phyloP scores from a whole-genome alignment of 345 rosid genomes.

The Atalantia buxifolia region DNA sequence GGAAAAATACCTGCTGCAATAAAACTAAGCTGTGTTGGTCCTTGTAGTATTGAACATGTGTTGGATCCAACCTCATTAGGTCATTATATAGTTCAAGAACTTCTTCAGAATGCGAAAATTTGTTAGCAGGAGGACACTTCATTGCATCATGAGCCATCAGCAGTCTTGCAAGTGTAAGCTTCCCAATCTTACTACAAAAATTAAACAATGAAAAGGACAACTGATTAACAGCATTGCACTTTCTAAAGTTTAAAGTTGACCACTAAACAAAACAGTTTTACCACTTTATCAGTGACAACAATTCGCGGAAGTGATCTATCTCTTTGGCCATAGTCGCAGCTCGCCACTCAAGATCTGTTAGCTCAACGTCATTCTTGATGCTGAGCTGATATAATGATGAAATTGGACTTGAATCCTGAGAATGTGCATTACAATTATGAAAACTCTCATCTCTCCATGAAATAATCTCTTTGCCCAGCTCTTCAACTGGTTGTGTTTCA shows the following conservation, averaged over 20 bases:
- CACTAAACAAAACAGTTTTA: constrained; percentile 26
- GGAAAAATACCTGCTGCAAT: constrained; percentile 50
- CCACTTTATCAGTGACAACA: constrained; percentile 55
- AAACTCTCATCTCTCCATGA: constrained; percentile 64
- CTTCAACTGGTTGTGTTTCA: constrained; percentile 28
- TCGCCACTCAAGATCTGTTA: constrained; percentile 52
- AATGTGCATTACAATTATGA: constrained; percentile 30
- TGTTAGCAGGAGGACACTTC: constrained; percentile 23
- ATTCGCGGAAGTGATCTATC: constrained; percentile 49
- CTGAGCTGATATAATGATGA: constrained; percentile 30
- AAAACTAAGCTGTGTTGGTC: constrained; percentile 67
- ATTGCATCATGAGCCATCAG: constrained; percentile 63
- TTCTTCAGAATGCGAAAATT: constrained; percentile 49
- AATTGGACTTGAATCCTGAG: constrained; percentile 31
- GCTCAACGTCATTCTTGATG: constrained; percentile 27
- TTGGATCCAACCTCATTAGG: constrained; percentile 64
- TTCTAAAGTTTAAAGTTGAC: constrained; percentile 5
- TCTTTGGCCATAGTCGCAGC: constrained; percentile 46
- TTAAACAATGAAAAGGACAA: constrained; percentile 3
- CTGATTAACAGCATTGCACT: not conserved
- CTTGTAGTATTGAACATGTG: constrained; percentile 71
- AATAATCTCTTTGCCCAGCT: constrained; percentile 26
- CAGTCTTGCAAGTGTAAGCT: constrained; percentile 87
- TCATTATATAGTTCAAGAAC: constrained; percentile 61
- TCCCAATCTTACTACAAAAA: constrained; percentile 78